phyloP scores from a whole-genome alignment of 192 early-diverging fungal species.

The Podila clonocystis region DNA sequence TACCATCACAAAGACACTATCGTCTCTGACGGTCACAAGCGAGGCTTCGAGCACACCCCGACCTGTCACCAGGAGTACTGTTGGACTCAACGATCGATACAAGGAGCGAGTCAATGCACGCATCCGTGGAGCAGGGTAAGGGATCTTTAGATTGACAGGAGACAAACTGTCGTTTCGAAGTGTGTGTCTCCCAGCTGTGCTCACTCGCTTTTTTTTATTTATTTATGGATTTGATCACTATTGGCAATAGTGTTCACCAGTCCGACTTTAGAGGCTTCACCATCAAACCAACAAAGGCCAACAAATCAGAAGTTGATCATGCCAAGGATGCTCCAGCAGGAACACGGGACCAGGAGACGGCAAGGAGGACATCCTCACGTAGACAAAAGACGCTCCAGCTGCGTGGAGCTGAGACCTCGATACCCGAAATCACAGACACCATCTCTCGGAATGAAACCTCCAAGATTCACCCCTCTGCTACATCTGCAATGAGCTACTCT shows the following conservation, averaged over 20 bases:
- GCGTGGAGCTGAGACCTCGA: too few species aligned
- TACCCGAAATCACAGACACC: too few species aligned
- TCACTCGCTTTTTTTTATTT: neutral
- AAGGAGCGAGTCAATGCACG: constrained; percentile 33
- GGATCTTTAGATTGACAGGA: neutral
- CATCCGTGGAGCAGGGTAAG: constrained; percentile 34
- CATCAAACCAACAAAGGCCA: constrained; percentile 8
- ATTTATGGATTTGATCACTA: neutral
- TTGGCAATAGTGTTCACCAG: constrained; percentile 12
- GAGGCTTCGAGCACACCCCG: neutral
- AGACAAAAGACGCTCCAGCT: too few species aligned
- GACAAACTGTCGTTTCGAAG: neutral
- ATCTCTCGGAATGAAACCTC: too few species aligned
- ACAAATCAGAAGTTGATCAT: neutral
- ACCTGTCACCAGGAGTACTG: neutral
- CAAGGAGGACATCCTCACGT: too few species aligned
- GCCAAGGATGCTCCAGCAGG: neutral
- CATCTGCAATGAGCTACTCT: too few species aligned
- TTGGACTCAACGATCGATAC: constrained; percentile 28
- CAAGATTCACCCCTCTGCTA: too few species aligned
- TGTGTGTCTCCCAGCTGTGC: neutral
- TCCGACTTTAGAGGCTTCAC: constrained; percentile 29
- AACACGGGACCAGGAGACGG: neutral
- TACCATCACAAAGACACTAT: neutral
- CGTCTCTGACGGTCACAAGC: neutral